phyloP scores from a whole-genome alignment of 208 protist genomes.

The Naegleria gruberi region DNA sequence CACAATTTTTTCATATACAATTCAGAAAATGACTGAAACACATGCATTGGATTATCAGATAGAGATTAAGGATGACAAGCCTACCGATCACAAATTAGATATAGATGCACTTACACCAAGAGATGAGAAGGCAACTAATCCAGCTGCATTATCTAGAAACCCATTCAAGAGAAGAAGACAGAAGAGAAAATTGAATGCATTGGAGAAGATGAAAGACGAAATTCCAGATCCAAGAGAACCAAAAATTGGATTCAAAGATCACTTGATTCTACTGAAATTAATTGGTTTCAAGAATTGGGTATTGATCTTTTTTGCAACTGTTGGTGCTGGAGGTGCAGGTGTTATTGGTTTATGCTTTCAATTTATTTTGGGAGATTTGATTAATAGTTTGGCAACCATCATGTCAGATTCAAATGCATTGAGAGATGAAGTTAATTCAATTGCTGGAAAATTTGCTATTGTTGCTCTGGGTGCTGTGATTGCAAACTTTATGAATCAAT shows the following conservation, averaged over 20 bases:
- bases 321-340: background rate
- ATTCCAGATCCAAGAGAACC: background rate
- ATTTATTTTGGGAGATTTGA: background rate
- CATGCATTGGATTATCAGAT: no score
- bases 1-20: no score
- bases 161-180: no score
- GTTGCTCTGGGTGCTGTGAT: background rate
- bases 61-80: no score
- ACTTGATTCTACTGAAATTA: background rate
- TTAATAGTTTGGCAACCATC: background rate
- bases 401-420: background rate
- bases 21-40: no score
- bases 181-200: no score
- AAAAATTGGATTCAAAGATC: background rate
- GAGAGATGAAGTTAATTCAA: background rate
- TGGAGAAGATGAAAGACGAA: no score
- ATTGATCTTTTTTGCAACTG: background rate
- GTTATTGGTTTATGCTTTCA: background rate
- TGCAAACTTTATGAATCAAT: background rate
- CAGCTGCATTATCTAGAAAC: no score
- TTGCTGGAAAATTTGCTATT: background rate
- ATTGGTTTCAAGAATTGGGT: background rate
- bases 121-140: no score
- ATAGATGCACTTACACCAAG: no score
- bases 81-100: no score